Evolutionary conservation across 2,329 filamentous ascomycete genomes (phyloP).

Genomic region (Aspergillus melleus): DNA sequence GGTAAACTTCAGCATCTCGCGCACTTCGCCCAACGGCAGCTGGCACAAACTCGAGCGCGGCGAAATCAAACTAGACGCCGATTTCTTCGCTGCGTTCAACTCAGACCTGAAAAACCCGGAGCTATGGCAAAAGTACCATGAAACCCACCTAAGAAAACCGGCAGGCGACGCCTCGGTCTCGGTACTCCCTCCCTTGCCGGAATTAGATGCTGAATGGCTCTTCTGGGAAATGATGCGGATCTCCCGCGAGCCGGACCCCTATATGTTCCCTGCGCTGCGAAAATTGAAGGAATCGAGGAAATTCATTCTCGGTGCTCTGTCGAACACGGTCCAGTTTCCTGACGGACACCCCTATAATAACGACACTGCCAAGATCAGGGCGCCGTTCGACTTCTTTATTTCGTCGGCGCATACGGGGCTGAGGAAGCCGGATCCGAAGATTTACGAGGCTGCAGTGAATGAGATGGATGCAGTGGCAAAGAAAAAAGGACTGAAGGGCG

Average conservation of each 20-base stretch:
- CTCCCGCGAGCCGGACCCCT: conserved; percentile 71
- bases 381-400: conserved; percentile 82
- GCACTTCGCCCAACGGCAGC: conserved; percentile 71
- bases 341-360: conserved; percentile 67
- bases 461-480: conserved; percentile 65
- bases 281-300: conserved; percentile 63
- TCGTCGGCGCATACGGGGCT: conserved; percentile 83
- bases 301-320: conserved; percentile 78
- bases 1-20: conserved; percentile 87
- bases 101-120: conserved; percentile 65
- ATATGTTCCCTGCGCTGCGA: conserved; percentile 81
- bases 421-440: conserved; percentile 79
- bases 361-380: conserved; percentile 60
- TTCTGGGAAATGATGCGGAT: conserved; percentile 90
- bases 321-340: conserved; percentile 88
- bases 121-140: conserved; percentile 67
- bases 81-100: conserved; percentile 76
- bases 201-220: conserved; percentile 73
- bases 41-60: conserved; percentile 91
- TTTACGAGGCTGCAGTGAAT: conserved; percentile 73
- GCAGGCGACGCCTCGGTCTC: conserved; percentile 15
- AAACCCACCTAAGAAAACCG: conserved; percentile 32
- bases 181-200: conserved; percentile 63
- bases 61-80: conserved; percentile 70
- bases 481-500: conserved; percentile 54